These are phyloP conservation scores for grape (Vitis vinifera) DNA, from an alignment of 164 flowering plant species.

Conservation along the genomic window ASM3070453v1 NC_081811.1:1729501-1730000, in stretches of 20 bases:
- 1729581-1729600: constrained; percentile 65
- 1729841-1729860: too few species aligned
- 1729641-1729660: too few species aligned
- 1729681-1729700: constrained; percentile 57
- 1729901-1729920: too few species aligned
- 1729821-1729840: too few species aligned
- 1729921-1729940: too few species aligned
- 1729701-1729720: constrained; percentile 63
- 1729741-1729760: constrained; percentile 54
- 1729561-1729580: constrained; percentile 69
- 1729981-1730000: too few species aligned
- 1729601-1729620: constrained; percentile 29
- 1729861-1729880: too few species aligned
- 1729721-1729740: constrained; percentile 74
- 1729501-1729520: constrained; percentile 51
- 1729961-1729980: too few species aligned
- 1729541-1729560: constrained; percentile 81
- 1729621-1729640: not conserved
- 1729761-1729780: constrained; percentile 62
- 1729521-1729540: constrained; percentile 72
- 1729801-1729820: constrained; percentile 49
- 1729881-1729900: too few species aligned
- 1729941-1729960: too few species aligned
- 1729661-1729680: not conserved
- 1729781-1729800: constrained; percentile 54